Evolutionary conservation across 257 asterid genomes (phyloP).

Genomic region (Nicotiana knightiana): DNA sequence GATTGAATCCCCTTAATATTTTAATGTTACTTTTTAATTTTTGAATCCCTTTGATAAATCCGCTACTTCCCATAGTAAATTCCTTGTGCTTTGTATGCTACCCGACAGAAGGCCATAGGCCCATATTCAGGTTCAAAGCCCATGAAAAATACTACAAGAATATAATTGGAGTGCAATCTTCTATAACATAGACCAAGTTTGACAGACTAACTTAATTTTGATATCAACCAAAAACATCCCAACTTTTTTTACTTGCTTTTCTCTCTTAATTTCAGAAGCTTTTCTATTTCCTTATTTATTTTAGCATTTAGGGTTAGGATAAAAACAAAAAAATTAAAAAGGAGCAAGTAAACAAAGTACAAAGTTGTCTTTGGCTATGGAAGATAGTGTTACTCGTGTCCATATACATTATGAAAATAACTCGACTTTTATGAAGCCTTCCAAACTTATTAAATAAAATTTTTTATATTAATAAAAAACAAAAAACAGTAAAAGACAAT

Average conservation of each 20-base stretch:
- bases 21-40: too few species aligned
- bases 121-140: too few species aligned
- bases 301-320: neutral
- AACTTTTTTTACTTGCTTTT: neutral
- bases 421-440: neutral
- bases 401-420: neutral
- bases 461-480: neutral
- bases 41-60: too few species aligned
- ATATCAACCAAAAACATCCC: too few species aligned
- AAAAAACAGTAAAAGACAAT: neutral
- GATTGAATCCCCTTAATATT: too few species aligned
- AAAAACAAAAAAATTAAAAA: neutral
- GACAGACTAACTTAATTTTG: too few species aligned
- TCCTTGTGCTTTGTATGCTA: too few species aligned
- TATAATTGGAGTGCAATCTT: too few species aligned
- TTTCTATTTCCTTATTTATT: neutral
- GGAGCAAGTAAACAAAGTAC: neutral
- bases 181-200: too few species aligned
- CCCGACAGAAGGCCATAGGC: too few species aligned
- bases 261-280: neutral
- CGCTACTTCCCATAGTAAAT: too few species aligned
- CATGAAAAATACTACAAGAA: too few species aligned
- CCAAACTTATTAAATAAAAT: neutral
- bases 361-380: neutral
- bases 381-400: neutral